These are phyloP conservation scores for Pythium sukuiense DNA, from an alignment of 352 stramenopile species.

Conservation along the genomic window DNA sequence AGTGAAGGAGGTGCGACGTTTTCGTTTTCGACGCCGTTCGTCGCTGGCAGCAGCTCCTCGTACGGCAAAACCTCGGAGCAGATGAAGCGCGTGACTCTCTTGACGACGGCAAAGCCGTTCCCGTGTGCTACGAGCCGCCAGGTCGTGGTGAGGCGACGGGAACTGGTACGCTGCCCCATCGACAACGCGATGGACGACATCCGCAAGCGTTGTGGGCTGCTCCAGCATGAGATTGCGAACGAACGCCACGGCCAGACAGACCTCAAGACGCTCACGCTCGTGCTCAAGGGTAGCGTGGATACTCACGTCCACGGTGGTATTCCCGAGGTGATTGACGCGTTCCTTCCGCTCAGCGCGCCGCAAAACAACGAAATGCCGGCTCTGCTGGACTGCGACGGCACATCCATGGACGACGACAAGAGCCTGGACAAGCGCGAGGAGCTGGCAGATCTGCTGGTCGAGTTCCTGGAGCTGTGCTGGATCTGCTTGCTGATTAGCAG, in stretches of 20 bases:
- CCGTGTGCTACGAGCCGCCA: slow-evolving; percentile 55
- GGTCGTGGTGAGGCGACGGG: slow-evolving; percentile 34
- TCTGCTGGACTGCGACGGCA: slow-evolving; percentile 39
- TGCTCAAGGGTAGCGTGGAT: slow-evolving; percentile 82
- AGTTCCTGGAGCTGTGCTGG: slow-evolving; percentile 61
- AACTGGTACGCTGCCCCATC: slow-evolving; percentile 62
- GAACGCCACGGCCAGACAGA: slow-evolving; percentile 45
- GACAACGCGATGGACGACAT: slow-evolving; percentile 83
- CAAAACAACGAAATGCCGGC: background rate
- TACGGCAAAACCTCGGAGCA: slow-evolving; percentile 72
- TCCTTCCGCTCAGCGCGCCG: slow-evolving; percentile 29
- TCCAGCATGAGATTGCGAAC: slow-evolving; percentile 60
- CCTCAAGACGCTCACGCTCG: slow-evolving; percentile 72
- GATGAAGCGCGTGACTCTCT: slow-evolving; percentile 64
- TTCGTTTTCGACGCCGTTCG: slow-evolving; percentile 60
- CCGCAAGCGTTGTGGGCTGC: slow-evolving; percentile 50
- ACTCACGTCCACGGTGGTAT: slow-evolving; percentile 76
- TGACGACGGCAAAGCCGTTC: slow-evolving; percentile 46
- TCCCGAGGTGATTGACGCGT: slow-evolving; percentile 71
- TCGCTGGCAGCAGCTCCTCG: slow-evolving; percentile 33
- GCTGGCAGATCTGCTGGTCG: slow-evolving; percentile 53
- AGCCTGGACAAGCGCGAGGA: slow-evolving; percentile 41
- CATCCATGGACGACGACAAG: slow-evolving; percentile 33
- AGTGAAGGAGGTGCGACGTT: slow-evolving; percentile 23
- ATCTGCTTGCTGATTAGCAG: slow-evolving; percentile 61